Base-by-base conservation (phyloP, 2,329 filamentous ascomycete genomes). In the Zymoseptoria ardabiliae region DNA sequence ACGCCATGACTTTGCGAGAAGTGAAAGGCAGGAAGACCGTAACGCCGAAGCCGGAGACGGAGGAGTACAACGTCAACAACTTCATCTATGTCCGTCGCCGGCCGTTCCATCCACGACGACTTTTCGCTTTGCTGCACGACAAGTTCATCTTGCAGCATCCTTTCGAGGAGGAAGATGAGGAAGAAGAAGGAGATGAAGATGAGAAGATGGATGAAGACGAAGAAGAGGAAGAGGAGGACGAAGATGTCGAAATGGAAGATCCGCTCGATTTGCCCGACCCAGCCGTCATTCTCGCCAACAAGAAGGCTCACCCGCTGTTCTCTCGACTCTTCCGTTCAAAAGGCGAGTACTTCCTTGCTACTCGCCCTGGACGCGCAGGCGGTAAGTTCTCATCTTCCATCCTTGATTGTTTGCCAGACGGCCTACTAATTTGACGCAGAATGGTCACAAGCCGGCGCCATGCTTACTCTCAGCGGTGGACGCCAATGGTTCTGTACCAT, bases 41-140 rank as follows among this genome's bases (percentile, higher is more conserved):
- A 54, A 83, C 84, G 0, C 85, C 86, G 0, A 88, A 84, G 68
- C 87, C 87, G 0, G 87, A 90, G 73, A 89, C 86, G 0, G 78
- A 89, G 56, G 51, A 53, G 63, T 89, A 89, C 68, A 85, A 85
- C 7, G 86, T 90, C 10, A 81, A 83, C 41, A 90, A 84, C 68
- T 89, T 89, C 64, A 84, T 90, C 11, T 90, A 90, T 69, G 77
- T 79, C 0, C 81, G 83, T 0, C 77, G 82, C 4, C 69, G 73
- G 4, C 75, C 75, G 0, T 77, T 78, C 56, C 71, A 77, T 50
- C 75, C 76, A 4, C 64, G 73, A 35, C 73, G 75, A 17, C 66
- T 78, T 0, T 78, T 76, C 61, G 68, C 68, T 6, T 69, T 76
- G 9, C 67, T 78, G 1, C 70, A 77, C 55, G 75, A 76, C 56